A percentile compares a stretch with the other conserved stretches of the same genome.
These are phyloP conservation scores for Phallus indusiatus DNA, from an alignment of 768 basidiomycete genomes.

Conservation along the genomic window DNA sequence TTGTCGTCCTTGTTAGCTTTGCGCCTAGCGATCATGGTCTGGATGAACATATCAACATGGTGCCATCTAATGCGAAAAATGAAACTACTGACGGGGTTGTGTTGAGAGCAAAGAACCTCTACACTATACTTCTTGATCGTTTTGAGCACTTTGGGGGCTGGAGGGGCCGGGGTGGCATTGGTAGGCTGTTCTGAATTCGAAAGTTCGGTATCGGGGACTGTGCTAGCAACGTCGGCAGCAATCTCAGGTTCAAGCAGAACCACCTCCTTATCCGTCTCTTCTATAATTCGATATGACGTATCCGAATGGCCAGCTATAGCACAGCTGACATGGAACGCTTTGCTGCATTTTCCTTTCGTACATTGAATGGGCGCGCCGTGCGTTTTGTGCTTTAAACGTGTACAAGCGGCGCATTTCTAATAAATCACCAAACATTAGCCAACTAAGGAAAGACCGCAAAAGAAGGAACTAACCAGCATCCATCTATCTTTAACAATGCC, in stretches of 20 bases:
- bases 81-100: constrained; percentile 70
- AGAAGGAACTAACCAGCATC: constrained; percentile 61
- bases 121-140: constrained; percentile 65
- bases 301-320: constrained; percentile 43
- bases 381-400: constrained; percentile 50
- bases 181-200: not conserved
- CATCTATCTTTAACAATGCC: constrained; percentile 86
- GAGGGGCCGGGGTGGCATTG: constrained; percentile 14
- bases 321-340: constrained; percentile 90
- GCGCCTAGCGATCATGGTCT: constrained; percentile 71
- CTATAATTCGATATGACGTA: constrained; percentile 51
- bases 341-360: constrained; percentile 87
- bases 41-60: not conserved
- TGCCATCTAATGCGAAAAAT: not conserved
- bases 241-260: constrained; percentile 42
- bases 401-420: constrained; percentile 87
- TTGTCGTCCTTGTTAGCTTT: constrained; percentile 67
- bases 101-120: constrained; percentile 73
- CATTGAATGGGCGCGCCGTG: constrained; percentile 88
- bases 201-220: constrained; percentile 24
- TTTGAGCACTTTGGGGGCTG: constrained; percentile 38
- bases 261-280: constrained; percentile 76
- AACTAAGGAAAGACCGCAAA: not conserved
- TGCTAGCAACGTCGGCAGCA: constrained; percentile 10
- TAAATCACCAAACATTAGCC: not conserved